These are phyloP conservation scores for Penicillium soppii DNA, from an alignment of 495 filamentous ascomycete species.

Conservation along the genomic window DNA sequence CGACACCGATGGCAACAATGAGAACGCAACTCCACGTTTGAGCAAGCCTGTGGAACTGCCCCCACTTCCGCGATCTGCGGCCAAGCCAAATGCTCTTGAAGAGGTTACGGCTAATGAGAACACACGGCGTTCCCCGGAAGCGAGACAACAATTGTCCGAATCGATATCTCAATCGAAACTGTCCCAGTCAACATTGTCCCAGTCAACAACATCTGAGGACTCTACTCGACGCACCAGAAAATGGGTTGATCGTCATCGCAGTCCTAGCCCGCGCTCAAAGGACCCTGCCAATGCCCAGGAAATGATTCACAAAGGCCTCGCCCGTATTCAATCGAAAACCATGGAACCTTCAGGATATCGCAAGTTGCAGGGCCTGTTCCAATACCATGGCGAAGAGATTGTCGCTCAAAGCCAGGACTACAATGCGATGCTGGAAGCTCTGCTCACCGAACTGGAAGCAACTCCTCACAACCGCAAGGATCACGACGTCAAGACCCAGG, in stretches of 20 bases:
- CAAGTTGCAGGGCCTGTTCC: constrained; percentile 78
- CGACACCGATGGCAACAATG: constrained; percentile 18
- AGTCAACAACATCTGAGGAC: constrained; percentile 11
- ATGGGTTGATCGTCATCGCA: constrained; percentile 30
- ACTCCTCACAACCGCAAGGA: constrained; percentile 34
- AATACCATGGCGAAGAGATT: constrained; percentile 57
- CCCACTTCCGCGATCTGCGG: constrained; percentile 16
- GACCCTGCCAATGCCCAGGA: constrained; percentile 49
- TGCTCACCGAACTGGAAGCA: constrained; percentile 74
- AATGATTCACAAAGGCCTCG: constrained; percentile 74
- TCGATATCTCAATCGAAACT: constrained; percentile 13
- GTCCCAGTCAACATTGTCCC: background rate
- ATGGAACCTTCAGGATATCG: constrained; percentile 88
- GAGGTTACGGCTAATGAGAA: constrained; percentile 26
- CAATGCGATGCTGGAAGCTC: constrained; percentile 66
- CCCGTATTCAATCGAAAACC: constrained; percentile 64
- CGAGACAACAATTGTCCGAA: constrained; percentile 17
- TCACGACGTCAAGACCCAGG: constrained; percentile 77
- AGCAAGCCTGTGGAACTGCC: constrained; percentile 16
- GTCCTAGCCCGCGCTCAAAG: constrained; percentile 40
- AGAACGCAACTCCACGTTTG: constrained; percentile 22
- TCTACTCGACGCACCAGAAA: constrained; percentile 23
- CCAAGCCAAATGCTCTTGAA: constrained; percentile 28
- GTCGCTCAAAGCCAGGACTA: constrained; percentile 59
- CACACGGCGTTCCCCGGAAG: constrained; percentile 6